Evolutionary conservation across 1,284 basidiomycete species (phyloP), one percentile per base, ranked within the genome.

Genomic region (Phylloporus sp.): DNA sequence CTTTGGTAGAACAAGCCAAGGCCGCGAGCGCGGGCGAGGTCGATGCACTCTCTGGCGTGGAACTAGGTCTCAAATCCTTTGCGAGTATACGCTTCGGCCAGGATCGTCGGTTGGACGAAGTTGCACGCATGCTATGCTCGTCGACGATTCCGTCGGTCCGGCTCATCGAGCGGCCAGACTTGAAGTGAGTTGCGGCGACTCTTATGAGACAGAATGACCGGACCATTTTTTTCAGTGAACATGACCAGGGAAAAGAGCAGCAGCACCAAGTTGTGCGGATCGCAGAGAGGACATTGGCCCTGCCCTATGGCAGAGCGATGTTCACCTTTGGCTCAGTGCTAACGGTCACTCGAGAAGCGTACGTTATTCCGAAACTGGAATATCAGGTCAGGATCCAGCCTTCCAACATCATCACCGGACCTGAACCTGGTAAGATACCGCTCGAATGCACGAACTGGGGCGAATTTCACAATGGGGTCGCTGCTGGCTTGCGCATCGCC

Each of bases 401-500:
- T 32, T 79, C 88, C 66, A 91, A 91, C 68, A 75, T 88, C 37
- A 80, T 83, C 13, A 82, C 93, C 44, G 75, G 82, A 4, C 86
- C 90, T 1, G 91, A 93, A 65, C 68, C 78, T 31, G 87, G 87
- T 46, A 91, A 89, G 74, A 84, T 93, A 61, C 80, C 85, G 7
- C 69, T 76, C 6, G 96, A 97, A 50, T 89, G 88, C 44, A 78
- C 88, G 13, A 88, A 86, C 62, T 99, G 97, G 98, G 95, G 95
- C 22, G 93, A 96, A 65, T 99, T 99, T 77, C 96, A 99, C 78
- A 97, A 98, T 66, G 98, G 98, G 22, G 96, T 98, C 0, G 94
- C 96, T 2, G 92, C 95, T 3, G 97, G 92, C 3, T 78, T 99
- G 61, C 88, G 93, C 7, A 89, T 96, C 58, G 88, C 91, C 1